A percentile compares a stretch with the other conserved stretches of the same genome.
Conservation (phyloP, 495 filamentous ascomycete species). For the Cetradonia linearis region DNA sequence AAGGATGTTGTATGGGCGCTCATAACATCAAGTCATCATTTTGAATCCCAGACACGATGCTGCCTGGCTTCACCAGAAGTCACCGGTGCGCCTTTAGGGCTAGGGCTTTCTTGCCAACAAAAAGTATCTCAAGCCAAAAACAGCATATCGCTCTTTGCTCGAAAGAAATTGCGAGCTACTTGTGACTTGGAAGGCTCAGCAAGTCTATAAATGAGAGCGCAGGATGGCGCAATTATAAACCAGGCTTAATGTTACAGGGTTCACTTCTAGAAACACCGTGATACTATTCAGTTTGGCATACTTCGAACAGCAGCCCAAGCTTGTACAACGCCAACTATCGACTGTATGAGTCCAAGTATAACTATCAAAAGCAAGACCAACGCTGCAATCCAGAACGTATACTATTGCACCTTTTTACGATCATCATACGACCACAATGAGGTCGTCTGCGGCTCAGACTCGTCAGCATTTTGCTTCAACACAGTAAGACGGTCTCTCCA, state of each 20-base stretch:
- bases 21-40: conserved; percentile 42
- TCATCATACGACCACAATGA: conserved; percentile 43
- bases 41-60: background rate
- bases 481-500: conserved; percentile 42
- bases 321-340: conserved; percentile 11
- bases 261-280: too few species aligned
- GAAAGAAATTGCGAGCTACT: too few species aligned
- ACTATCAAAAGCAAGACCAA: conserved; percentile 36
- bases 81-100: too few species aligned
- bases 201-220: too few species aligned
- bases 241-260: too few species aligned
- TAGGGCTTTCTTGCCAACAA: too few species aligned
- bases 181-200: too few species aligned
- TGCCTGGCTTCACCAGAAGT: background rate
- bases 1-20: conserved; percentile 52
- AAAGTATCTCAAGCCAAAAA: too few species aligned
- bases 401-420: conserved; percentile 42
- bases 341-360: conserved; percentile 42
- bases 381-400: conserved; percentile 44
- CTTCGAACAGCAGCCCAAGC: conserved; percentile 8
- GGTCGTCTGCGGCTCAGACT: conserved; percentile 35
- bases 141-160: too few species aligned
- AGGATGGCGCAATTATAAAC: too few species aligned
- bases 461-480: conserved; percentile 43
- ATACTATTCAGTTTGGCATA: too few species aligned